Evolutionary conservation across 305 asterid genomes (phyloP).

Genomic region (Solanum chacoense): DNA sequence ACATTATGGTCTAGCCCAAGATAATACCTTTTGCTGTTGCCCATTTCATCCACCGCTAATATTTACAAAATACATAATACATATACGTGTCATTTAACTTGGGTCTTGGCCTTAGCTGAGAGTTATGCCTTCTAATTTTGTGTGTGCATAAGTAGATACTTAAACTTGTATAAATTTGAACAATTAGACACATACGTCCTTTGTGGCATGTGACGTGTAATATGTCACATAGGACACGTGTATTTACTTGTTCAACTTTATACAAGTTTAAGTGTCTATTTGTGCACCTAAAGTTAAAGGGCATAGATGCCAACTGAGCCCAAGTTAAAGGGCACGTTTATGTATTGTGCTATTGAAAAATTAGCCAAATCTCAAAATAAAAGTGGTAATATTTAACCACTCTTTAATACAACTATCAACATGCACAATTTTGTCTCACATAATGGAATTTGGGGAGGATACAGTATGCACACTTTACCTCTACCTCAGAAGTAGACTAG

Average conservation of each 20-base stretch:
- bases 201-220: no score
- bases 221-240: rapidly evolving
- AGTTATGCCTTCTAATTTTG: background rate
- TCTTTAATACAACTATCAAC: background rate
- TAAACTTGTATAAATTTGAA: background rate
- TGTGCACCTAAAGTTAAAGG: background rate
- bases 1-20: background rate
- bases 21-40: background rate
- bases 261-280: rapidly evolving
- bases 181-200: background rate
- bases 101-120: no score
- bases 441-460: background rate
- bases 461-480: rapidly evolving
- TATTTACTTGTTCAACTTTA: background rate
- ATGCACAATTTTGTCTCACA: rapidly evolving
- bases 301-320: background rate
- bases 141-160: background rate
- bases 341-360: background rate
- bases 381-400: background rate
- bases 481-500: no score
- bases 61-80: background rate
- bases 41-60: background rate
- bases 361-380: background rate
- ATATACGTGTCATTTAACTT: background rate
- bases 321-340: rapidly evolving